A percentile compares a stretch with the other conserved stretches of the same genome.
Evolutionary conservation across 2,329 filamentous ascomycete genomes (phyloP).

Genomic region (Neophaeococcomyces mojaviensis): DNA sequence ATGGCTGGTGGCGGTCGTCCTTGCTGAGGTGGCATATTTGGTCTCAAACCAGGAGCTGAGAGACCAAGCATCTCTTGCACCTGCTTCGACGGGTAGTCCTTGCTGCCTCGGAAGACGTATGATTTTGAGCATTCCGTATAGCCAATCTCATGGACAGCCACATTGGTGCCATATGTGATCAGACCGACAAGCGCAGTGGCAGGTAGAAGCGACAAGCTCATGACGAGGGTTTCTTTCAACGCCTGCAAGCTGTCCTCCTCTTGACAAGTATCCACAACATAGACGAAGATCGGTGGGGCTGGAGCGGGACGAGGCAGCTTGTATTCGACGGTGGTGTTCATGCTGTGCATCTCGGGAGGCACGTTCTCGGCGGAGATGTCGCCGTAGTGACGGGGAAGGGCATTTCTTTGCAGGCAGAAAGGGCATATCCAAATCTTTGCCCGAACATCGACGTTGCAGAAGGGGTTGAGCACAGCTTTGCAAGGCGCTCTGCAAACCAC

Average conservation of each 20-base stretch:
- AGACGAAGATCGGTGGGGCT: constrained; percentile 60
- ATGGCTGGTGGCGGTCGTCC: constrained; percentile 67
- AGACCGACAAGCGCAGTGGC: constrained; percentile 58
- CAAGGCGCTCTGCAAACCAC: constrained; percentile 95
- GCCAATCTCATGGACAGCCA: constrained; percentile 87
- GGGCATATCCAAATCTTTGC: constrained; percentile 62
- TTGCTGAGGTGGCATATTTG: constrained; percentile 62
- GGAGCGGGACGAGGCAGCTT: constrained; percentile 55
- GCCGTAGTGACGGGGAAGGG: constrained; percentile 60
- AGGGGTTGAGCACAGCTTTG: constrained; percentile 91
- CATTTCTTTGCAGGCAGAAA: constrained; percentile 60
- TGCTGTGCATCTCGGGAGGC: constrained; percentile 58
- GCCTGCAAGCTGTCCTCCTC: constrained; percentile 62
- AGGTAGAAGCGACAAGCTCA: constrained; percentile 57
- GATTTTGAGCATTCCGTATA: constrained; percentile 98
- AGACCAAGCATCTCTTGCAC: constrained; percentile 99
- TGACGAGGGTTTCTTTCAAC: constrained; percentile 59
- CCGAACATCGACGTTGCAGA: constrained; percentile 67
- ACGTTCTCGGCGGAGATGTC: constrained; percentile 60
- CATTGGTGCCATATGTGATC: constrained; percentile 79
- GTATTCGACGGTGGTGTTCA: constrained; percentile 61
- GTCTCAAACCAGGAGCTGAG: constrained; percentile 62
- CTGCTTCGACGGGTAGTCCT: constrained; percentile 96
- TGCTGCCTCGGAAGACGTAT: constrained; percentile 95
- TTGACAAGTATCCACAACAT: constrained; percentile 62